phyloP scores from a whole-genome alignment of 768 basidiomycete genomes.

The Scleroderma bovista region DNA sequence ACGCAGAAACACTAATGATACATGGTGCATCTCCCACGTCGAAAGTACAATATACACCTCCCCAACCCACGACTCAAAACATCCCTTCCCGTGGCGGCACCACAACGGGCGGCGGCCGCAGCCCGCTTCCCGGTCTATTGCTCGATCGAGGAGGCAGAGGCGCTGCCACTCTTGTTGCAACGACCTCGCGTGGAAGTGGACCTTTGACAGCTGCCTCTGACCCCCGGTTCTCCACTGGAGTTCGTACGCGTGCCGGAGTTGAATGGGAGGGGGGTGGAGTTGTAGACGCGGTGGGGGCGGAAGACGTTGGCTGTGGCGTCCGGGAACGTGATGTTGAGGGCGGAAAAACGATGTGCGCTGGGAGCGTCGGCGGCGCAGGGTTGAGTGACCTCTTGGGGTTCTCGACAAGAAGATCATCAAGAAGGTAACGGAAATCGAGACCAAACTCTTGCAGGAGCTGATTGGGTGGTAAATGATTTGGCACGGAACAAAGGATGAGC shows the following conservation, averaged over 20 bases:
- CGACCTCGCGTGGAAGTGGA: conserved; percentile 26
- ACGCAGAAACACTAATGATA: conserved; percentile 9
- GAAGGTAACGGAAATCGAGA: conserved; percentile 88
- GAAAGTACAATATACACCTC: too few species aligned
- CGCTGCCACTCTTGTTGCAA: conserved; percentile 28
- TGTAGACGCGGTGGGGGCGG: conserved; percentile 7
- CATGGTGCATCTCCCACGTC: too few species aligned
- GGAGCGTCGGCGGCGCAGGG: conserved; percentile 18
- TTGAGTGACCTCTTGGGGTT: conserved; percentile 36
- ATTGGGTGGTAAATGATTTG: background rate
- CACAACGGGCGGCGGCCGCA: conserved; percentile 46
- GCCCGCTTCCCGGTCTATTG: conserved; percentile 57
- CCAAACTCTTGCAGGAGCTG: conserved; percentile 90
- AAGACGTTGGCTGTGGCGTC: conserved; percentile 9
- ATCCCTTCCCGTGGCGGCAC: conserved; percentile 56
- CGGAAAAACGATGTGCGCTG: conserved; percentile 20
- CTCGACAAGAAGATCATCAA: conserved; percentile 64
- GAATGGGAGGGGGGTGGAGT: conserved; percentile 17
- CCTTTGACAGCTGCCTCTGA: conserved; percentile 22
- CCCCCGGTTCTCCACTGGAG: conserved; percentile 16
- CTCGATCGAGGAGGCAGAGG: conserved; percentile 61
- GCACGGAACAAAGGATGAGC: conserved; percentile 5
- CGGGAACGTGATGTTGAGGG: conserved; percentile 13
- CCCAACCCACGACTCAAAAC: conserved; percentile 37
- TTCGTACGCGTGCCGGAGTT: conserved; percentile 24